These are phyloP conservation scores for Hypsizygus ulmarius DNA, from an alignment of 1,284 basidiomycete species.

Conservation along the genomic window DNA sequence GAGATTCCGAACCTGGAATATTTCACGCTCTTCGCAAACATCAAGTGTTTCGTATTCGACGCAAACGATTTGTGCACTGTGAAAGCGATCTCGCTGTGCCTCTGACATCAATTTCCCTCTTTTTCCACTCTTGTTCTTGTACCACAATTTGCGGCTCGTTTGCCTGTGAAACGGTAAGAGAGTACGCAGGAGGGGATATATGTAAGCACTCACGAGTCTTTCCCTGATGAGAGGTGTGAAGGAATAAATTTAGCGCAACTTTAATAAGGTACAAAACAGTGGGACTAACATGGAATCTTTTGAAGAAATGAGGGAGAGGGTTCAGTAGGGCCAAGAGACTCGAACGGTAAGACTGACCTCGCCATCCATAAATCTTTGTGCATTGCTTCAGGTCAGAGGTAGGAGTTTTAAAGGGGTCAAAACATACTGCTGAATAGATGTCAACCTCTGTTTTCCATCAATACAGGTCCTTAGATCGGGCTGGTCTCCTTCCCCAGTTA, in stretches of 20 bases:
- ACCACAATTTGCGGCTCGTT: conserved; percentile 47
- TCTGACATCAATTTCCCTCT: conserved; percentile 36
- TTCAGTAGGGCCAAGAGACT: background rate
- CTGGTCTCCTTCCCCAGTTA: conserved; percentile 41
- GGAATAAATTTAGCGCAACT: background rate
- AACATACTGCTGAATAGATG: conserved; percentile 55
- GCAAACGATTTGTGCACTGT: conserved; percentile 55
- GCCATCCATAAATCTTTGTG: conserved; percentile 56
- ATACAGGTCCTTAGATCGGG: conserved; percentile 55
- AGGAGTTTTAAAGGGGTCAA: background rate
- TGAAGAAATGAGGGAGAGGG: conserved; percentile 1
- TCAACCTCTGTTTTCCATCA: conserved; percentile 73
- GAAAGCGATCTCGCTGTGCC: conserved; percentile 43
- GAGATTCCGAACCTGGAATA: conserved; percentile 52
- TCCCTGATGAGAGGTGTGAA: conserved; percentile 31
- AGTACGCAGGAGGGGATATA: background rate
- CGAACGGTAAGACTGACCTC: conserved; percentile 35
- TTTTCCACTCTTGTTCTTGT: conserved; percentile 28
- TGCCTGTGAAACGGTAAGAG: conserved; percentile 21
- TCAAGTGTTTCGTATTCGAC: conserved; percentile 58
- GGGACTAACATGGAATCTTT: conserved; percentile 46
- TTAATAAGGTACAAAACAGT: conserved; percentile 9
- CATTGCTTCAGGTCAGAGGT: background rate
- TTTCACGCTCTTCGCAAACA: conserved; percentile 58
- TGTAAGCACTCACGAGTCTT: conserved; percentile 44